Base-by-base conservation (phyloP, 1,284 basidiomycete species). In the Earliella scabrosa region DNA sequence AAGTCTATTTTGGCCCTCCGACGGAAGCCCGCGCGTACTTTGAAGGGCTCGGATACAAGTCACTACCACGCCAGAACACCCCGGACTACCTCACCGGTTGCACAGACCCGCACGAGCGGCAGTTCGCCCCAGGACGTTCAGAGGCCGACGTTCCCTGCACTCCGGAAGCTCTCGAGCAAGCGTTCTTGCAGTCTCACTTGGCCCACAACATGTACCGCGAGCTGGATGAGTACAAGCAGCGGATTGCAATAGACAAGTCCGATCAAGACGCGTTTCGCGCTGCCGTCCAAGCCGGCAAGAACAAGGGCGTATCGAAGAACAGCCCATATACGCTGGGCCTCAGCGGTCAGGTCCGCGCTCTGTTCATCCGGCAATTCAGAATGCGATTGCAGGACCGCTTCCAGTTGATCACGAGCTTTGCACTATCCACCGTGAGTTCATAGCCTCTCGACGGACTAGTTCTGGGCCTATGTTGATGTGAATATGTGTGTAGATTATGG, bases 251-350 rank as follows among this genome's bases (percentile, higher is more conserved):
- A 0, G 83, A 88, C 60, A 85, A 86, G 63, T 72, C 76, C 0
- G 86, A 89, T 58, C 86, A 92, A 69, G 84, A 88, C 52, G 80
- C 84, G 20, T 96, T 97, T 80, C 83, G 86, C 47, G 76, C 79
- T 18, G 91, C 93, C 2, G 91, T 94, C 21, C 71, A 76, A 20
- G 86, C 86, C 3, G 88, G 93, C 70, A 96, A 96, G 80, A 88
- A 92, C 73, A 83, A 81, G 50, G 88, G 92, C 21, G 93, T 93
- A 3, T 85, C 89, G 23, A 87, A 87, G 73, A 91, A 90, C 75
- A 92, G 88, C 60, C 90, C 93, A 3, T 97, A 95, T 75, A 95
- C 92, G 3, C 85, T 95, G 24, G 86, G 90, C 1, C 93, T 92
- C 73, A 71, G 75, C 38, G 82, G 84, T 2, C 93, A 96, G 70